Evolutionary conservation across 2,329 filamentous ascomycete genomes (phyloP).

Genomic region (Sarocladiaceae sp.): DNA sequence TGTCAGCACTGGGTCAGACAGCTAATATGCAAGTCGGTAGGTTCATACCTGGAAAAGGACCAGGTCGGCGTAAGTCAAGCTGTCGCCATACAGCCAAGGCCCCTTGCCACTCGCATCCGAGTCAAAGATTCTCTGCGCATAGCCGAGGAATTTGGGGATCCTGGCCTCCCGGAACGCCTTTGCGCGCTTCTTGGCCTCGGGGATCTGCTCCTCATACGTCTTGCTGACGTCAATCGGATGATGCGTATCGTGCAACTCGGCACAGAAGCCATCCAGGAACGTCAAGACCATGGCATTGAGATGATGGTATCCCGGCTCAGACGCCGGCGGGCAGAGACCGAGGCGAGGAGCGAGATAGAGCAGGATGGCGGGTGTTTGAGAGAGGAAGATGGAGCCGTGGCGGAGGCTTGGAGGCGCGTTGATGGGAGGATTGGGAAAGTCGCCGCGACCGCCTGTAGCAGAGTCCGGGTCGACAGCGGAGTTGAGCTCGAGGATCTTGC

Average conservation of each 20-base stretch:
- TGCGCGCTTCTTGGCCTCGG: conserved; percentile 52
- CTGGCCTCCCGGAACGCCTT: conserved; percentile 53
- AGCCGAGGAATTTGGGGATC: conserved; percentile 66
- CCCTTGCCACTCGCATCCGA: conserved; percentile 48
- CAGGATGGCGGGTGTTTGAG: conserved; percentile 68
- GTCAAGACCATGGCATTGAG: conserved; percentile 62
- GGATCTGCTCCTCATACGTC: conserved; percentile 72
- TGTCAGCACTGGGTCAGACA: not conserved
- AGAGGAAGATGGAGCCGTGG: conserved; percentile 55
- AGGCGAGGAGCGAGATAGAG: conserved; percentile 60
- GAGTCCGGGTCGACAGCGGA: conserved; percentile 27
- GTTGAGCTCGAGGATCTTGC: conserved; percentile 42
- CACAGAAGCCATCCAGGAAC: conserved; percentile 62
- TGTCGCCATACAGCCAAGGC: conserved; percentile 59
- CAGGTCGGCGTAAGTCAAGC: conserved; percentile 65
- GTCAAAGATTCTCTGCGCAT: conserved; percentile 61
- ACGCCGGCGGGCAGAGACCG: conserved; percentile 38
- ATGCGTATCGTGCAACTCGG: conserved; percentile 70
- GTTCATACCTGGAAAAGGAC: conserved; percentile 61
- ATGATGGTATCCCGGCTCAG: conserved; percentile 41
- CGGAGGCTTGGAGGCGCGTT: conserved; percentile 63
- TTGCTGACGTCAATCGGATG: conserved; percentile 56
- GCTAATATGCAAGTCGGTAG: too few species aligned
- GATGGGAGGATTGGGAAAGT: conserved; percentile 50
- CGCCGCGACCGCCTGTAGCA: conserved; percentile 35